Base-by-base conservation (phyloP, 441 rosid genomes). In the Caryocar brasiliense region DNA sequence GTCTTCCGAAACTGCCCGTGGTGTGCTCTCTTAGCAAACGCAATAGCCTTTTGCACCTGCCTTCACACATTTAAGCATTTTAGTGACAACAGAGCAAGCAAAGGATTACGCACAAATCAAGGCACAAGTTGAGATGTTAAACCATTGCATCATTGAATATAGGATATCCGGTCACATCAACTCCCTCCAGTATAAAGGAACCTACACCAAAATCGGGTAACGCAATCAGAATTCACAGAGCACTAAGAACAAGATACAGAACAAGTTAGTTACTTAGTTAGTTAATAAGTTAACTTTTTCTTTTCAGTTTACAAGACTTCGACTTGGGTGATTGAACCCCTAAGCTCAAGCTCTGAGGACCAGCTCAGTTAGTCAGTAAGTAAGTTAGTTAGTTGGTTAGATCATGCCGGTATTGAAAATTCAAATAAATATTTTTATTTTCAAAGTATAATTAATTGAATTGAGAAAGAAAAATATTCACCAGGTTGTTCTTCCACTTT, bases 1-100 rank as follows among this genome's bases (percentile, higher is more conserved):
- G 83, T 83, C 63, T 70, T 83, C 10, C 92, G 69, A 17, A 80
- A 72, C 67, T 80, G 87, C 25, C 92, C 80, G 40, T 67, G 65
- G 47, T 83, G 92, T 52, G 92, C 85, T 38, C 36, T 72, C 55
- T 76, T 83, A 14, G 87, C 81, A 65, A 83, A 83, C 38, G 71
- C 76, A 54, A 83, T 73, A 71, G 92, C 87, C 80, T 74, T 80
- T 40, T 55, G 81, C 75, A 83, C 92, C 91, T 83, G 80, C 82
- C 87, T 78, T 80, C 60, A 71, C 87, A 74, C 44, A 69, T 60
- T 42, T 17, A 58, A 28, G 26, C 36, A 45, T 47, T 66, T 72
- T 54, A 70, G 66, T 24, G 41, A 6, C 53, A 47, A 71, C 45
- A 54, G 39, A 47, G 41, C 41, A 58, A n/a, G n/a, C n/a, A n/a